Evolutionary conservation across 345 rosid genomes (phyloP).

Genomic region (Luvunga scandens): DNA sequence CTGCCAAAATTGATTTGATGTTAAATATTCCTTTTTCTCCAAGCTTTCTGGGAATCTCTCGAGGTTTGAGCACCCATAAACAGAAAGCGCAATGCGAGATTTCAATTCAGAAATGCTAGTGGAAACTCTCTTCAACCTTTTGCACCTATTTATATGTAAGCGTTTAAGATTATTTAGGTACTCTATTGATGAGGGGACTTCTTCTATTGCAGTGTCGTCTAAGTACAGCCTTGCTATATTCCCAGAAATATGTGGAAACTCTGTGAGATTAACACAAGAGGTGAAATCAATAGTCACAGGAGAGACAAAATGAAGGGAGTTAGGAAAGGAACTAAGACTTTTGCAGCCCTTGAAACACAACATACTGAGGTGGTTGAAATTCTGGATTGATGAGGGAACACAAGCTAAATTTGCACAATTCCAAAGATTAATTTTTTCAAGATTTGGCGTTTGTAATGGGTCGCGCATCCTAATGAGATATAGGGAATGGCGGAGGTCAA

Average conservation of each 20-base stretch:
- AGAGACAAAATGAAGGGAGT: too few relatives aligned
- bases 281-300: too few relatives aligned
- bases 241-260: neutral
- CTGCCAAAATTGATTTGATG: neutral
- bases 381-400: neutral
- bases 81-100: neutral
- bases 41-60: neutral
- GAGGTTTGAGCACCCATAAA: too few relatives aligned
- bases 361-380: too few relatives aligned
- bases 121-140: neutral
- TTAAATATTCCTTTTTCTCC: neutral
- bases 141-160: neutral
- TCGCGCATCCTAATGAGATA: neutral
- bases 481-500: neutral
- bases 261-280: too few relatives aligned
- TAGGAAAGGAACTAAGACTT: too few relatives aligned
- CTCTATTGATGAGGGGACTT: neutral
- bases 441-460: neutral
- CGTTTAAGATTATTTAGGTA: neutral
- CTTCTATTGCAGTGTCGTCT: neutral
- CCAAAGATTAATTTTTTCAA: neutral
- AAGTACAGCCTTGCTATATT: neutral
- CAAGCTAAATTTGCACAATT: neutral
- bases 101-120: conserved; percentile 3
- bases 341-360: neutral